Evolutionary conservation across 164 flowering plant genomes (phyloP).

Genomic region (Houttuynia cordata): DNA sequence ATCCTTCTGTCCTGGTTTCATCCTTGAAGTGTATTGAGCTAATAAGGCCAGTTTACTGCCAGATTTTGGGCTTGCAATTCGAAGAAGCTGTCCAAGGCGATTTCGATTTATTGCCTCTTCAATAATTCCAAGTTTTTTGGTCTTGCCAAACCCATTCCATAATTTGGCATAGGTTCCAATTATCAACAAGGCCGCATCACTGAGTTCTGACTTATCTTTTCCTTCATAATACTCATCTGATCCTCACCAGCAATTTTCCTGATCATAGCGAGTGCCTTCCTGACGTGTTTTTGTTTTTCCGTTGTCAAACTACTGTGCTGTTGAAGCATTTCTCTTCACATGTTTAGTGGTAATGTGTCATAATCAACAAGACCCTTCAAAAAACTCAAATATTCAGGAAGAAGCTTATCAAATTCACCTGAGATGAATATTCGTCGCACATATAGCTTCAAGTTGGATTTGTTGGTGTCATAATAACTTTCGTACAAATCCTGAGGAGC

Average conservation of each 20-base stretch:
- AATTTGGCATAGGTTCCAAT: no score
- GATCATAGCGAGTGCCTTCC: constrained; percentile 73
- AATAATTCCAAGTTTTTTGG: no score
- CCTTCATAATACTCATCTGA: constrained; percentile 45
- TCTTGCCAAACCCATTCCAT: no score
- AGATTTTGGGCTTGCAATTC: constrained; percentile 88
- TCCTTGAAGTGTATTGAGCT: constrained; percentile 88
- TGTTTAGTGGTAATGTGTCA: constrained; percentile 89
- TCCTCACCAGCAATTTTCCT: constrained; percentile 91
- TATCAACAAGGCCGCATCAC: no score
- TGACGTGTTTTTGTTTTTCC: no score
- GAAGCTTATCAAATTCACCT: constrained; percentile 91
- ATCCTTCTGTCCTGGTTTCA: constrained; percentile 92
- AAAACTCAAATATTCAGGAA: constrained; percentile 89
- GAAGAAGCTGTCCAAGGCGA: constrained; percentile 86
- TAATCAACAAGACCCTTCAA: constrained; percentile 94
- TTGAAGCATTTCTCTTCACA: constrained; percentile 31
- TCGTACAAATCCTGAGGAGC: no score
- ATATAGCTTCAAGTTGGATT: no score
- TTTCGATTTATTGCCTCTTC: no score
- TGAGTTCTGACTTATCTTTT: no score
- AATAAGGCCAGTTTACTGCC: constrained; percentile 77
- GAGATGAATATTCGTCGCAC: no score
- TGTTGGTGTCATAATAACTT: no score
- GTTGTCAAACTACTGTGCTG: no score